Conservation (phyloP, 176 grass and related monocot genomes). For the Miscanthus lutarioriparius region DNA sequence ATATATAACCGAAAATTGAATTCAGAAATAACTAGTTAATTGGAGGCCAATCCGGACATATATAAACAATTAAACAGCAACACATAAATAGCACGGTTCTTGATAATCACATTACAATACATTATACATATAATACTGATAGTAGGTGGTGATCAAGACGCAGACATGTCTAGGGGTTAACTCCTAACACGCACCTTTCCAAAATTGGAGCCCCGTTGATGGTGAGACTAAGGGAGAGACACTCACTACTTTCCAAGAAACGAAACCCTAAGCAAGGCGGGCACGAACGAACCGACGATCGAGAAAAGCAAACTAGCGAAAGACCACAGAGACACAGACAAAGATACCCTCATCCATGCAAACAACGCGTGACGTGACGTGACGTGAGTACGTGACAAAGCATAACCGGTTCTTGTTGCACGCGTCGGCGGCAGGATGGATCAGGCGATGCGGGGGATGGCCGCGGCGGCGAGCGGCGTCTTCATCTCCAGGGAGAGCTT, state of each 20-base stretch:
- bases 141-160: background rate
- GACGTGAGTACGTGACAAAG: background rate
- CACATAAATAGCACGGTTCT: slow-evolving; percentile 1
- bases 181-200: slow-evolving; percentile 32
- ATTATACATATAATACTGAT: background rate
- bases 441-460: slow-evolving; percentile 19
- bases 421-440: background rate
- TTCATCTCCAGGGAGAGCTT: slow-evolving; percentile 92
- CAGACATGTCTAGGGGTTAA: slow-evolving; percentile 9
- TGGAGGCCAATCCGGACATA: background rate
- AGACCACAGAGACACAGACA: background rate
- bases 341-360: background rate
- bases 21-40: background rate
- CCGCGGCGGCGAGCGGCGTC: slow-evolving; percentile 57
- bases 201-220: slow-evolving; percentile 41
- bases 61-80: background rate
- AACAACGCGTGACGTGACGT: background rate
- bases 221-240: background rate
- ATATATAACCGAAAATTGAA: no score
- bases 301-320: background rate
- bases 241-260: background rate
- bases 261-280: background rate
- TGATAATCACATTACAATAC: slow-evolving; percentile 29
- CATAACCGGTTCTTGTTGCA: background rate
- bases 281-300: background rate